A percentile compares a stretch with the other conserved stretches of the same genome.
Evolutionary conservation across 2,329 filamentous ascomycete species (phyloP).

Genomic region (Colletotrichum sp.): DNA sequence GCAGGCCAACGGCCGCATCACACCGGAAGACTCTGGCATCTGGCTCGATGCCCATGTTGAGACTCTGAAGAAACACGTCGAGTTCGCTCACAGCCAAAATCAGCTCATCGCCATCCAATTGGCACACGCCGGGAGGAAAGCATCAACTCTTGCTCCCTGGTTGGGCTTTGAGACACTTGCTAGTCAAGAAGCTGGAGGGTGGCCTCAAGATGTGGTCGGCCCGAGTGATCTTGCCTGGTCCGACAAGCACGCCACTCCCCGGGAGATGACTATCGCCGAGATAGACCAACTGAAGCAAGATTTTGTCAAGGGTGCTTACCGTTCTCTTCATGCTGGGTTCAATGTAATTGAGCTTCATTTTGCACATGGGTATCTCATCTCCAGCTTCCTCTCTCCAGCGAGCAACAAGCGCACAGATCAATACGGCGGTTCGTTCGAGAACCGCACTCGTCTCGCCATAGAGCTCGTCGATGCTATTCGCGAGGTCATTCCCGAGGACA

Average conservation of each 20-base stretch:
- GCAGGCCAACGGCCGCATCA: constrained; percentile 69
- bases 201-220: constrained; percentile 56
- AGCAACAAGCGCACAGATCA: constrained; percentile 71
- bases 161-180: constrained; percentile 61
- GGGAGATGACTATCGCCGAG: constrained; percentile 68
- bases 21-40: constrained; percentile 68
- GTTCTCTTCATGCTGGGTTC: constrained; percentile 69
- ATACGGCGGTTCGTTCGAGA: constrained; percentile 75
- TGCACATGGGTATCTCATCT: constrained; percentile 76
- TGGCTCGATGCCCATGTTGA: constrained; percentile 75
- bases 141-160: constrained; percentile 63
- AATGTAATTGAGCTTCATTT: constrained; percentile 76
- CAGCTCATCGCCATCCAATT: constrained; percentile 77
- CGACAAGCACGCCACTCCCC: constrained; percentile 62
- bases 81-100: constrained; percentile 61
- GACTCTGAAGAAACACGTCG: constrained; percentile 58
- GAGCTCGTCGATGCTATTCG: constrained; percentile 62
- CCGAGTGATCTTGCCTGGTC: constrained; percentile 59
- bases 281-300: constrained; percentile 68
- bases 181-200: constrained; percentile 52
- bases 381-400: constrained; percentile 71
- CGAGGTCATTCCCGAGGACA: constrained; percentile 61
- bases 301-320: constrained; percentile 58
- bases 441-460: constrained; percentile 70
- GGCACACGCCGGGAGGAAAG: constrained; percentile 74